Conservation (phyloP, 495 filamentous ascomycete genomes). For the Aspergillus conjunctus region DNA sequence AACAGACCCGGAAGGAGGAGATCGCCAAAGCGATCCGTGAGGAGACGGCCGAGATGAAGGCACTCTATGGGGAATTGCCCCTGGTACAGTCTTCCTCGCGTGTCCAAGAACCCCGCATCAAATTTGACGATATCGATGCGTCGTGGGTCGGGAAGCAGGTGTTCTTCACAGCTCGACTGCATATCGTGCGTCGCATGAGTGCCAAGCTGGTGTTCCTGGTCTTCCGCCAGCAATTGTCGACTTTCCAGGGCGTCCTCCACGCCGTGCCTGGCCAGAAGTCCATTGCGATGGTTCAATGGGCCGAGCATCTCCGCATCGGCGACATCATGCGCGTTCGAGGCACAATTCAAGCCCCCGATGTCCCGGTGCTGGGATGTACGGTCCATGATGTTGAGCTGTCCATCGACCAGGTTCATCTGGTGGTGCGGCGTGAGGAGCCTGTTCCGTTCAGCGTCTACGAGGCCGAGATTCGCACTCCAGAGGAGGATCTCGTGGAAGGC, state of each 20-base stretch:
- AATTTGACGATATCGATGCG: conserved; percentile 55
- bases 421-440: conserved; percentile 56
- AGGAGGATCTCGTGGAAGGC: conserved; percentile 48
- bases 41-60: conserved; percentile 55
- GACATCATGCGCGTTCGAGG: conserved; percentile 67
- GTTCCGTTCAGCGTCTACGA: conserved; percentile 67
- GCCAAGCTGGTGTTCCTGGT: conserved; percentile 88
- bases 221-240: conserved; percentile 75
- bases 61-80: conserved; percentile 61
- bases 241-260: conserved; percentile 76
- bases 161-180: conserved; percentile 76
- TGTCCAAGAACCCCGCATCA: conserved; percentile 43
- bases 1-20: conserved; percentile 50
- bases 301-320: conserved; percentile 69
- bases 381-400: conserved; percentile 58
- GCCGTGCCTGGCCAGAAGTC: conserved; percentile 54
- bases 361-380: conserved; percentile 57
- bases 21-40: conserved; percentile 35
- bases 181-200: conserved; percentile 82
- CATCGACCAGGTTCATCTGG: conserved; percentile 55
- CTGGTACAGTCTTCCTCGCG: conserved; percentile 52
- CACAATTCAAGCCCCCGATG: conserved; percentile 60
- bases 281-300: conserved; percentile 65
- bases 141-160: conserved; percentile 68
- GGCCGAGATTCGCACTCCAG: conserved; percentile 55